These are phyloP conservation scores for Ceratocystis alfenasii DNA, from an alignment of 2,329 filamentous ascomycete species.

Conservation along the genomic window DNA sequence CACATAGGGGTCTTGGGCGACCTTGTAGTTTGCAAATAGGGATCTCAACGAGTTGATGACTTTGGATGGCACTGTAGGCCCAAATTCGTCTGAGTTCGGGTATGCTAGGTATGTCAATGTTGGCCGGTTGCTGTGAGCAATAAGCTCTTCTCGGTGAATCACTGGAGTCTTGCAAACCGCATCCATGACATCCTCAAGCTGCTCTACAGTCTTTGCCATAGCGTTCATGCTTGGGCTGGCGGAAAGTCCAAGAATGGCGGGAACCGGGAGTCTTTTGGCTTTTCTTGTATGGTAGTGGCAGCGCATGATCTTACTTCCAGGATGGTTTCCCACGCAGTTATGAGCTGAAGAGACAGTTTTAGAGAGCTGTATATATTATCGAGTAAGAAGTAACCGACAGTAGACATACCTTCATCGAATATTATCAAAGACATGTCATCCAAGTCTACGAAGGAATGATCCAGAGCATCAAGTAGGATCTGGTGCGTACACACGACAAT, in stretches of 20 bases:
- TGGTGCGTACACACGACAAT: conserved; percentile 71
- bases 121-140: conserved; percentile 58
- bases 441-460: conserved; percentile 61
- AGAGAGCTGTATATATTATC: not conserved
- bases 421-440: conserved; percentile 54
- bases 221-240: conserved; percentile 63
- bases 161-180: conserved; percentile 58
- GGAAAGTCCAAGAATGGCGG: conserved; percentile 64
- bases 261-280: conserved; percentile 34
- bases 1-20: conserved; percentile 50
- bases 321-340: conserved; percentile 53
- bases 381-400: not conserved
- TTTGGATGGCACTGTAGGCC: not conserved
- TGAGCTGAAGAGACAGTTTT: conserved; percentile 44
- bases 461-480: conserved; percentile 60
- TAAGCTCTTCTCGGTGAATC: conserved; percentile 54
- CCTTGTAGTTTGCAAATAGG: conserved; percentile 30
- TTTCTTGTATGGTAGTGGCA: conserved; percentile 52
- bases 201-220: conserved; percentile 41
- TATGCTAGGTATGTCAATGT: conserved; percentile 24
- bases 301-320: conserved; percentile 60
- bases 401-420: conserved; percentile 65
- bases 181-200: conserved; percentile 58
- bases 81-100: not conserved
- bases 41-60: not conserved